Evolutionary conservation across 192 early-diverging fungal genomes (phyloP), one percentile per base, ranked within the genome.

Genomic region (Backusella circina): DNA sequence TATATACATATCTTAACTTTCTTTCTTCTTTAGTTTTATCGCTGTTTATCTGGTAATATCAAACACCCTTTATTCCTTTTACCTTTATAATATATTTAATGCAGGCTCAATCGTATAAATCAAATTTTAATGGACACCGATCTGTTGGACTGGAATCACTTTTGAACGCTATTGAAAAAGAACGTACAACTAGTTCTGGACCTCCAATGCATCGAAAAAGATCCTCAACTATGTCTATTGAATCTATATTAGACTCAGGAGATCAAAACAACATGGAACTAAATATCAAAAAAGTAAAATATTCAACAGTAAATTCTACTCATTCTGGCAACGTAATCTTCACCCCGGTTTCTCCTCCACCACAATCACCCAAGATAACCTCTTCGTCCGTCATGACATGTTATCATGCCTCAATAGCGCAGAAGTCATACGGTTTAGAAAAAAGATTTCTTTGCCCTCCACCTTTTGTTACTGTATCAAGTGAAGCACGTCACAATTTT

Each of bases 401-500:
- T 78, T 86, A 91, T 64, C 93, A 95, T 70, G 91, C 94, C 6
- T 78, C 90, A 0, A 95, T 95, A 8, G 95, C 93, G 5, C 96
- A 98, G 84, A 98, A 98, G 84, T 95, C 94, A 12, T 98, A 98
- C 84, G 96, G 95, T 10, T 88, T 88, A 72, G 96, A 98, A 79
- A 98, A 96, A 80, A 88, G 96, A 4, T 93, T 92, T 73, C 72
- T 93, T 65, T 93, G 91, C 72, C 91, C 93, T 50, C 92, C 93
- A 35, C 93, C 92, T 5, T 87, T 91, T 12, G 88, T 95, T 12
- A 83, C 37, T 13, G 30, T 70, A 5, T 70, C 69, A 39, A 85
- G 51, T 82, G 93, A 73, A 80, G 88, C 26, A 75, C 81, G 74
- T 57, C 79, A 81, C 13, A 4, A 30, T 15, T 73, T 78, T 13